A percentile compares a stretch with the other conserved stretches of the same genome.
These are phyloP conservation scores for Corymbia citriodora DNA, from an alignment of 441 rosid genomes.

Conservation along the genomic window DNA sequence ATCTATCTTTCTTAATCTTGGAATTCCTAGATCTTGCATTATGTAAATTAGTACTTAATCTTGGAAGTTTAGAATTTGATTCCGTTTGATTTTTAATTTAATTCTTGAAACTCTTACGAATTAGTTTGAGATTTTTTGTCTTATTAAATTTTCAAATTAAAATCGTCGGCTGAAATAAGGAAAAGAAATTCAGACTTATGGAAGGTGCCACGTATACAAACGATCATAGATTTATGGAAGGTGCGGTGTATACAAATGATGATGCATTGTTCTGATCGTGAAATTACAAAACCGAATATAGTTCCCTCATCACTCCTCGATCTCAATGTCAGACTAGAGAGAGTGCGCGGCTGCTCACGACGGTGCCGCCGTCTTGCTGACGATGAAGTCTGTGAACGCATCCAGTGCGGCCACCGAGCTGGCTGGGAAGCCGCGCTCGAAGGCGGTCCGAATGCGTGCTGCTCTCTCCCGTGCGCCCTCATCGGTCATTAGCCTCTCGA, in stretches of 20 bases:
- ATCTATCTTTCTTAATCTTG: no score
- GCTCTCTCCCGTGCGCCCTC: constrained; percentile 13
- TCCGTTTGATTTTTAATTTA: no score
- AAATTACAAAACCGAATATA: no score
- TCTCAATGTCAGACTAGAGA: neutral
- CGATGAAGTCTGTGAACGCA: constrained; percentile 16
- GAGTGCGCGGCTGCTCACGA: neutral
- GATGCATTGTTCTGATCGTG: rapidly evolving
- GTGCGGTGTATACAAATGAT: rapidly evolving
- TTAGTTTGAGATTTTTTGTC: no score
- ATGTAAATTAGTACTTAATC: no score
- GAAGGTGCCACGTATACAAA: neutral
- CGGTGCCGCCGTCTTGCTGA: neutral
- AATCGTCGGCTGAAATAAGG: neutral
- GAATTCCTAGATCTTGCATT: no score
- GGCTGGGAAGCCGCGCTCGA: constrained; percentile 18
- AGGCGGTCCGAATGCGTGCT: neutral
- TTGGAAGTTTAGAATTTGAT: no score
- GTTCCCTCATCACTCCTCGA: neutral
- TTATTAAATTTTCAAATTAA: neutral
- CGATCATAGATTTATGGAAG: neutral
- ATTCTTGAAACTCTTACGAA: no score
- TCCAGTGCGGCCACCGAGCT: constrained; percentile 18
- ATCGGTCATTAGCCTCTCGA: constrained; percentile 18
- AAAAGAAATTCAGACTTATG: neutral